These are phyloP conservation scores for Penicillium sp. DNA, from an alignment of 2,329 filamentous ascomycete species.

Conservation along the genomic window DNA sequence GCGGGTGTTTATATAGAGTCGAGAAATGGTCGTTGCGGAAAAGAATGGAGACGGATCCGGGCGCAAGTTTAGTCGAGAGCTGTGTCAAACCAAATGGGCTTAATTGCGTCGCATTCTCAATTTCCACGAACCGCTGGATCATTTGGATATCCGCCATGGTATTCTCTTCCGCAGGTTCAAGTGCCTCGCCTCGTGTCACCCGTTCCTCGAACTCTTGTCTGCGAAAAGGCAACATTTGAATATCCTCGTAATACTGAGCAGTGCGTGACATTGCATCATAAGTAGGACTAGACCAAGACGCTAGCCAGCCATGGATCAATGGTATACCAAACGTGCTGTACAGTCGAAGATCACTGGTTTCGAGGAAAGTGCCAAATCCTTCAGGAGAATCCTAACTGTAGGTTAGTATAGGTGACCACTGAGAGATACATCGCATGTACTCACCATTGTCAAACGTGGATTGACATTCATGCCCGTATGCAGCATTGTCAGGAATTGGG, in stretches of 20 bases:
- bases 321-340: slow-evolving; percentile 85
- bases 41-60: slow-evolving; percentile 76
- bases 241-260: slow-evolving; percentile 81
- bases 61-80: slow-evolving; percentile 59
- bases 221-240: slow-evolving; percentile 76
- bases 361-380: slow-evolving; percentile 67
- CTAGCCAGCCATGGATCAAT: slow-evolving; percentile 87
- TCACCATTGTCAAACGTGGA: slow-evolving; percentile 64
- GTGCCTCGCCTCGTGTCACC: slow-evolving; percentile 50
- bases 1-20: slow-evolving; percentile 80
- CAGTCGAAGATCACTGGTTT: slow-evolving; percentile 77
- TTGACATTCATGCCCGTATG: slow-evolving; percentile 99
- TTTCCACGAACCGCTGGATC: slow-evolving; percentile 71
- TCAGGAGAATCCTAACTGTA: slow-evolving; percentile 25
- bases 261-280: slow-evolving; percentile 63
- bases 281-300: slow-evolving; percentile 55
- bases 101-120: slow-evolving; percentile 71
- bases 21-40: slow-evolving; percentile 98
- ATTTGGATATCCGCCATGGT: slow-evolving; percentile 72
- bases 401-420: background rate
- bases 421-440: background rate
- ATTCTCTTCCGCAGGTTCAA: slow-evolving; percentile 65
- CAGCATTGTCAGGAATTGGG: slow-evolving; percentile 74
- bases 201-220: slow-evolving; percentile 84
- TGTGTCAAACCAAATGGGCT: slow-evolving; percentile 71